A percentile compares a stretch with the other conserved stretches of the same genome.
These are phyloP conservation scores for Chaetomium fimeti DNA, from an alignment of 495 filamentous ascomycete species.

Conservation along the genomic window DNA sequence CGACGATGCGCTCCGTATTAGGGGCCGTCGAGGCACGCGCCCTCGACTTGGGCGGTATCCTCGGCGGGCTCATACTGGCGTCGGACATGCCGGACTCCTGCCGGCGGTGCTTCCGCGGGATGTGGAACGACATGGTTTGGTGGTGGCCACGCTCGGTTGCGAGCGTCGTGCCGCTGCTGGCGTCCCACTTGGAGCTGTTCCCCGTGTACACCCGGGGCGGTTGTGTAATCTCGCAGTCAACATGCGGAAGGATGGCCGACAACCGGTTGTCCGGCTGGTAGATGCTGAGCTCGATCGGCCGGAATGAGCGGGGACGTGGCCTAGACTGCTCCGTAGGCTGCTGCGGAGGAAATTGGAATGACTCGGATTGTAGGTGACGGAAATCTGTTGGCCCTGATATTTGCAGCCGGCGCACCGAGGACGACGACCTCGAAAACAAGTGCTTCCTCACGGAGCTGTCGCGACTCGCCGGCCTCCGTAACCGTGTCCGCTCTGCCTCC, in stretches of 20 bases:
- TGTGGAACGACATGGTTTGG: constrained; percentile 51
- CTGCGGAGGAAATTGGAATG: constrained; percentile 39
- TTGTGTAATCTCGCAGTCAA: constrained; percentile 45
- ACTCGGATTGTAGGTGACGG: constrained; percentile 50
- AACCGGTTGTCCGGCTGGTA: constrained; percentile 64
- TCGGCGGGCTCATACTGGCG: constrained; percentile 27
- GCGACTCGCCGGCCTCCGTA: constrained; percentile 35
- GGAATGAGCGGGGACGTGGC: constrained; percentile 51
- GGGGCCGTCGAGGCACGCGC: constrained; percentile 39
- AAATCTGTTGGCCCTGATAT: constrained; percentile 53
- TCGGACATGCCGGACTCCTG: constrained; percentile 32
- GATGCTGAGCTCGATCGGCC: constrained; percentile 74
- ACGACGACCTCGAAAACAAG: constrained; percentile 37
- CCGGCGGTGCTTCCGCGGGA: constrained; percentile 47
- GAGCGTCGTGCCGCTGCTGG: constrained; percentile 33
- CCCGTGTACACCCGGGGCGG: constrained; percentile 43
- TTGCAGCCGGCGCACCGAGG: constrained; percentile 42
- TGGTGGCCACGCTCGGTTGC: constrained; percentile 48
- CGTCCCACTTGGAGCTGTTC: constrained; percentile 37
- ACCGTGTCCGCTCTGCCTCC: constrained; percentile 38
- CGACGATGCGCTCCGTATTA: constrained; percentile 43
- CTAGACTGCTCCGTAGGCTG: constrained; percentile 22
- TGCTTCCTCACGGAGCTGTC: constrained; percentile 37
- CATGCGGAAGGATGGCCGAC: constrained; percentile 59
- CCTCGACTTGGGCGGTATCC: constrained; percentile 35